Conservation (phyloP, 2,329 filamentous ascomycete species). For the Alternaria triticina region DNA sequence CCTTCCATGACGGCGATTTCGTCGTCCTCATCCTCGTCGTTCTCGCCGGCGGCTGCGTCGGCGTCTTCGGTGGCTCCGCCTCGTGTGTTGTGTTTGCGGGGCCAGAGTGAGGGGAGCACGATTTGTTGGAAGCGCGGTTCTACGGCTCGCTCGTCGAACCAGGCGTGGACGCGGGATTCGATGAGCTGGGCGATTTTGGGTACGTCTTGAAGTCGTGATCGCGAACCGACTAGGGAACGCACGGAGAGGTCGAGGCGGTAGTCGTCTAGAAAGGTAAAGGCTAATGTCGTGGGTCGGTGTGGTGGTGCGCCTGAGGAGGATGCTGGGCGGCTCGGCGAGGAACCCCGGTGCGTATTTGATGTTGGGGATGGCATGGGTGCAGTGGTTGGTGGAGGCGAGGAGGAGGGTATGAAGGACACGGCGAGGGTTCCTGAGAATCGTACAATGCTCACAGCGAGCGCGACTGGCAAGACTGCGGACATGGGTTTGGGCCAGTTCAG, state of each 20-base stretch:
- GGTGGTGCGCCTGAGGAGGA: conserved; percentile 28
- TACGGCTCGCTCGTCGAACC: conserved; percentile 87
- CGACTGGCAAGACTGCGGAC: conserved; percentile 88
- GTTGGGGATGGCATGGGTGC: conserved; percentile 48
- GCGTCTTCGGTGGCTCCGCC: conserved; percentile 66
- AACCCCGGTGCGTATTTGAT: conserved; percentile 42
- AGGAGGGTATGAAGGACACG: conserved; percentile 85
- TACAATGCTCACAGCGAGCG: conserved; percentile 87
- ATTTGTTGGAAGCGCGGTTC: conserved; percentile 89
- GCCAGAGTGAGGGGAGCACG: conserved; percentile 81
- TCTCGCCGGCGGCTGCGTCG: conserved; percentile 46
- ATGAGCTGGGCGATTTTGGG: conserved; percentile 88
- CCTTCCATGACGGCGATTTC: conserved; percentile 19
- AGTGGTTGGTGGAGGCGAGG: conserved; percentile 32
- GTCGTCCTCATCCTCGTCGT: conserved; percentile 23
- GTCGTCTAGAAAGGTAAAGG: conserved; percentile 91
- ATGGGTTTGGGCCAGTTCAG: conserved; percentile 93
- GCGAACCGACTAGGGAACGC: conserved; percentile 77
- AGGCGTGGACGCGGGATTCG: conserved; percentile 78
- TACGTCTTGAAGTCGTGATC: conserved; percentile 82
- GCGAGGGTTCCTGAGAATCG: conserved; percentile 94
- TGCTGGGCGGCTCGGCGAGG: conserved; percentile 54
- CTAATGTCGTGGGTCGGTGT: conserved; percentile 77
- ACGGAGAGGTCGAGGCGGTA: conserved; percentile 85
- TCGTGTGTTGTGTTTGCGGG: conserved; percentile 80